A percentile compares a stretch with the other conserved stretches of the same genome.
Evolutionary conservation across 2,329 filamentous ascomycete species (phyloP).

Genomic region (Colletotrichum noveboracense): DNA sequence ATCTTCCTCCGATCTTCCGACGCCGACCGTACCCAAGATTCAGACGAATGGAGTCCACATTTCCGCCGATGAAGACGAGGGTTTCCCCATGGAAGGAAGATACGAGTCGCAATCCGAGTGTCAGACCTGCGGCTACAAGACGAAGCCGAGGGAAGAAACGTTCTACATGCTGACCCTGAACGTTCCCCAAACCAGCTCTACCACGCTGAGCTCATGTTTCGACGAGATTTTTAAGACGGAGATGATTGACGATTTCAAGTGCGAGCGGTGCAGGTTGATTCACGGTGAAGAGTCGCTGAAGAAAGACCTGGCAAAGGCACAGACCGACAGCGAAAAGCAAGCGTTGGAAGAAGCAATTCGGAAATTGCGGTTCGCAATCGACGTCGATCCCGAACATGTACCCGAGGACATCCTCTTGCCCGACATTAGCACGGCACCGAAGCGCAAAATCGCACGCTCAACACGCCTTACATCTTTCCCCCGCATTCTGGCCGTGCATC

Average conservation of each 20-base stretch:
- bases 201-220: constrained; percentile 85
- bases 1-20: constrained; percentile 12
- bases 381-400: constrained; percentile 80
- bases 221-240: constrained; percentile 95
- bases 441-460: constrained; percentile 84
- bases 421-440: constrained; percentile 75
- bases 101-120: constrained; percentile 97
- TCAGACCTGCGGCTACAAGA: constrained; percentile 86
- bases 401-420: constrained; percentile 78
- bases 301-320: constrained; percentile 61
- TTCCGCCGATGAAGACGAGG: constrained; percentile 35
- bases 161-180: constrained; percentile 94
- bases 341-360: constrained; percentile 53
- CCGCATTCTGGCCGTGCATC: constrained; percentile 87
- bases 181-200: constrained; percentile 83
- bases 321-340: constrained; percentile 56
- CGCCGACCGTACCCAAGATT: constrained; percentile 12
- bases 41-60: constrained; percentile 16
- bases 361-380: constrained; percentile 72
- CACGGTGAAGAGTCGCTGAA: constrained; percentile 74
- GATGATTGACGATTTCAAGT: constrained; percentile 96
- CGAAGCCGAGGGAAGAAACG: constrained; percentile 79
- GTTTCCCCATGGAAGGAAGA: constrained; percentile 90
- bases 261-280: constrained; percentile 87
- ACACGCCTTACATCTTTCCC: constrained; percentile 88